Conservation (phyloP, 2,329 filamentous ascomycete genomes). For the Monosporascus sp. region DNA sequence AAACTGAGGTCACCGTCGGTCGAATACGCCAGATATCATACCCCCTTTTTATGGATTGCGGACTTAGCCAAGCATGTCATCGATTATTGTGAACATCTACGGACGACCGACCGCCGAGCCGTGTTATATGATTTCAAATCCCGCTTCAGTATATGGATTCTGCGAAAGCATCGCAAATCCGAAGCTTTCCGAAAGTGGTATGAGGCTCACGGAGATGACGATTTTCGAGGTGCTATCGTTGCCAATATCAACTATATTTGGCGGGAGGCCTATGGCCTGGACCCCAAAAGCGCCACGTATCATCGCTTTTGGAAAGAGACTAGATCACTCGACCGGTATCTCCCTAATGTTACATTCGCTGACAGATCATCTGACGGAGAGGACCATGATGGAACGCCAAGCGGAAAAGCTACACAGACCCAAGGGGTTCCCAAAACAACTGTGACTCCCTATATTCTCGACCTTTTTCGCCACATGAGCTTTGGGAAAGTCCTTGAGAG, state of each 20-base stretch:
- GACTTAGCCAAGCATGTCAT: constrained; percentile 67
- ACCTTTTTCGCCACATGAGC: constrained; percentile 59
- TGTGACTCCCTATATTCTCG: constrained; percentile 64
- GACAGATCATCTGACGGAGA: constrained; percentile 9
- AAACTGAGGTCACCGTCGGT: constrained; percentile 48
- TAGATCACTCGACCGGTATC: constrained; percentile 31
- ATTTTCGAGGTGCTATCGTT: constrained; percentile 60
- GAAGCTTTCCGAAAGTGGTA: constrained; percentile 51
- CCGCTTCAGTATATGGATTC: constrained; percentile 56
- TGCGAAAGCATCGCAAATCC: constrained; percentile 36
- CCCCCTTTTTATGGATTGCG: constrained; percentile 65
- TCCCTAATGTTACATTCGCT: constrained; percentile 14
- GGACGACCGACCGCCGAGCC: constrained; percentile 31
- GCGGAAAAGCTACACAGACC: background rate
- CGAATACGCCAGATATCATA: constrained; percentile 59
- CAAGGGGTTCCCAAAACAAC: constrained; percentile 42
- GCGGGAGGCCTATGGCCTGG: constrained; percentile 55
- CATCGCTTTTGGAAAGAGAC: constrained; percentile 54
- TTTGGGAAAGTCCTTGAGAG: constrained; percentile 49
- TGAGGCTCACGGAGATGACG: constrained; percentile 37
- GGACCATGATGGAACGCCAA: background rate
- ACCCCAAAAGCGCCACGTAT: constrained; percentile 17
- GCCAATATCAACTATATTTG: constrained; percentile 60
- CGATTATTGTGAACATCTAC: constrained; percentile 52
- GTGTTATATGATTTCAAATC: constrained; percentile 51